A percentile compares a stretch with the other conserved stretches of the same genome.
Evolutionary conservation across 176 grass and related monocot species (phyloP).

Genomic region (Poa pratensis): DNA sequence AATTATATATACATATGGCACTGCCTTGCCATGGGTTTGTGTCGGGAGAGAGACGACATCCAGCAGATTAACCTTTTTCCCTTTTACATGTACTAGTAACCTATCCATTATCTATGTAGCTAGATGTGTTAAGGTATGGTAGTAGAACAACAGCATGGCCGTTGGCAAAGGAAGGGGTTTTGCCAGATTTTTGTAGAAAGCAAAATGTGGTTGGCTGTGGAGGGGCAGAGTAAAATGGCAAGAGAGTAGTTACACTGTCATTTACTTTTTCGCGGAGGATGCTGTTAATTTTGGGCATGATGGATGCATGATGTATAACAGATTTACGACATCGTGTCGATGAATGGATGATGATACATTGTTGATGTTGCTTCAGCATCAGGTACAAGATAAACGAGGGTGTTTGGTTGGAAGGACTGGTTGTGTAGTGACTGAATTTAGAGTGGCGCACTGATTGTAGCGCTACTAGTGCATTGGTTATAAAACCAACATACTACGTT

Average conservation of each 20-base stretch:
- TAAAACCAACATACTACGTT: too few species aligned
- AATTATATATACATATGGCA: neutral
- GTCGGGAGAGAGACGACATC: neutral
- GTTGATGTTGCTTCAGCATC: too few species aligned
- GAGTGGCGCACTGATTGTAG: too few species aligned
- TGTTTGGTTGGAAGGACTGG: too few species aligned
- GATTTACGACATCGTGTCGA: neutral
- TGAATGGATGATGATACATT: neutral
- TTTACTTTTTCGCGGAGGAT: too few species aligned
- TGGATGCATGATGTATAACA: neutral
- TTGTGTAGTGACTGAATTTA: too few species aligned
- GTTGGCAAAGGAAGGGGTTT: neutral
- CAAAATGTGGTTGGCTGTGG: neutral
- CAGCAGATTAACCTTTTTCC: slow-evolving; percentile 16
- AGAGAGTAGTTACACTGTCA: slow-evolving; percentile 5
- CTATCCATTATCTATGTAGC: neutral
- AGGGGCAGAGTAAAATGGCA: too few species aligned
- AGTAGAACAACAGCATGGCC: neutral
- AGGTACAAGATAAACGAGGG: too few species aligned
- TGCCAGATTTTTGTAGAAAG: slow-evolving; percentile 39
- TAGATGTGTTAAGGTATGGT: neutral
- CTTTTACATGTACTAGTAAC: neutral
- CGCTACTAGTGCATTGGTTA: too few species aligned
- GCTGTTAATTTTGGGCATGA: neutral
- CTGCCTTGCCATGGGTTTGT: slow-evolving; percentile 38